A percentile compares a stretch with the other conserved stretches of the same genome.
Conservation (phyloP, 257 asterid genomes). For the Plantago ovata region DNA sequence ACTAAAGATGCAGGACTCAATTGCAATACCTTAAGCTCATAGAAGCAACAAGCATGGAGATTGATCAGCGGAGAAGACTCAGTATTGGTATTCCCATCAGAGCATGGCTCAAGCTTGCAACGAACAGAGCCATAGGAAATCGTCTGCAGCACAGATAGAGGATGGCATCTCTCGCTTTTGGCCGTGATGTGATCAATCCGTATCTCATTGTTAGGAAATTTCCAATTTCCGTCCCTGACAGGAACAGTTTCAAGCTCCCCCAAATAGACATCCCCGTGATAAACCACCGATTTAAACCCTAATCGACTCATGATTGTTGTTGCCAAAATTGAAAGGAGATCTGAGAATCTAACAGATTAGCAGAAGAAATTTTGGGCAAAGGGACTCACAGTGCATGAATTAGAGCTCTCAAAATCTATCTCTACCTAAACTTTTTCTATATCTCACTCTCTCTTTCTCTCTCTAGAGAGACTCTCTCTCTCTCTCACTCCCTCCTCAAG, state of each 20-base stretch:
- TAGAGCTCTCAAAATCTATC: constrained; percentile 3
- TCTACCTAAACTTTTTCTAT: constrained; percentile 18
- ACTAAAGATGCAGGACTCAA: constrained; percentile 8
- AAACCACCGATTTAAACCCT: constrained; percentile 86
- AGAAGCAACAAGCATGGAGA: constrained; percentile 85
- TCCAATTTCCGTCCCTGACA: constrained; percentile 54
- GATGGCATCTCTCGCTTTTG: constrained; percentile 78
- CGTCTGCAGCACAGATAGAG: constrained; percentile 75
- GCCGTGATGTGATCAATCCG: constrained; percentile 64
- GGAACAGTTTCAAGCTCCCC: constrained; percentile 77
- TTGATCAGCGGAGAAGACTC: constrained; percentile 64
- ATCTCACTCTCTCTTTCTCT: constrained; percentile 33
- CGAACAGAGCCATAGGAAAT: constrained; percentile 57
- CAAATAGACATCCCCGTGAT: constrained; percentile 60
- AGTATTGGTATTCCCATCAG: constrained; percentile 28
- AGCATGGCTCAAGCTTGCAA: constrained; percentile 86
- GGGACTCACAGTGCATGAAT: no score
- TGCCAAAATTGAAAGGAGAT: constrained; percentile 1
- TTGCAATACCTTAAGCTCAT: constrained; percentile 63
- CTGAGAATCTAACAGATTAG: constrained; percentile 16
- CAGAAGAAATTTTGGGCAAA: constrained; percentile 5
- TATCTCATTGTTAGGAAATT: constrained; percentile 85
- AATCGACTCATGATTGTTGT: constrained; percentile 55
- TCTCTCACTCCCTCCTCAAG: constrained; percentile 36
- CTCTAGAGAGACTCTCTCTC: constrained; percentile 5